These are phyloP conservation scores for Myxozyma kluyveri DNA, from an alignment of 805 yeast genomes.

Conservation along the genomic window DNA sequence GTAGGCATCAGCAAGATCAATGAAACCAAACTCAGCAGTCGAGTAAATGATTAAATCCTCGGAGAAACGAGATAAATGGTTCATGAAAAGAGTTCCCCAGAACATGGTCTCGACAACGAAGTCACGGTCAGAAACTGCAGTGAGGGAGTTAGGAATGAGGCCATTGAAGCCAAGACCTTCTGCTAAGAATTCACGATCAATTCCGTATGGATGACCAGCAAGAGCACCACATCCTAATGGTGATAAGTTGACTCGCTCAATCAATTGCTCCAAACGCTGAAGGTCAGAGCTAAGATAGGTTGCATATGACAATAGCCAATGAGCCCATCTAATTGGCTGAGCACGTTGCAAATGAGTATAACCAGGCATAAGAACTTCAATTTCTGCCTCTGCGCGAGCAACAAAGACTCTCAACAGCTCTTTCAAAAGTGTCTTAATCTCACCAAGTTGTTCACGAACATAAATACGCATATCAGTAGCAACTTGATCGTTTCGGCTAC, in stretches of 20 bases:
- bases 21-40: constrained; percentile 94
- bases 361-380: constrained; percentile 96
- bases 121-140: constrained; percentile 98
- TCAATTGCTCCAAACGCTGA: constrained; percentile 75
- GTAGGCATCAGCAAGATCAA: constrained; percentile 92
- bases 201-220: constrained; percentile 99
- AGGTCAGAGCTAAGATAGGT: constrained; percentile 91
- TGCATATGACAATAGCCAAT: constrained; percentile 92
- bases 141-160: constrained; percentile 89
- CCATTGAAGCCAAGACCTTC: constrained; percentile 72
- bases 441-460: constrained; percentile 71
- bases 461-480: constrained; percentile 98
- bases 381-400: constrained; percentile 77
- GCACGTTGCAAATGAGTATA: constrained; percentile 98
- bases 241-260: constrained; percentile 76
- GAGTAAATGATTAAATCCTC: constrained; percentile 96
- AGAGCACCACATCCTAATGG: constrained; percentile 98
- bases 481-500: constrained; percentile 97
- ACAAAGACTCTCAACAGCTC: constrained; percentile 52
- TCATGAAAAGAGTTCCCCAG: constrained; percentile 94
- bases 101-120: constrained; percentile 93
- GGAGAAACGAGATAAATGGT: constrained; percentile 88
- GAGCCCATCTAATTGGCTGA: constrained; percentile 99
- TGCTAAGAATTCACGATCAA: constrained; percentile 89
- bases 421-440: constrained; percentile 55